A percentile compares a stretch with the other conserved stretches of the same genome.
Evolutionary conservation across 352 stramenopile species (phyloP).

Genomic region (Halophytophthora batemanensis): DNA sequence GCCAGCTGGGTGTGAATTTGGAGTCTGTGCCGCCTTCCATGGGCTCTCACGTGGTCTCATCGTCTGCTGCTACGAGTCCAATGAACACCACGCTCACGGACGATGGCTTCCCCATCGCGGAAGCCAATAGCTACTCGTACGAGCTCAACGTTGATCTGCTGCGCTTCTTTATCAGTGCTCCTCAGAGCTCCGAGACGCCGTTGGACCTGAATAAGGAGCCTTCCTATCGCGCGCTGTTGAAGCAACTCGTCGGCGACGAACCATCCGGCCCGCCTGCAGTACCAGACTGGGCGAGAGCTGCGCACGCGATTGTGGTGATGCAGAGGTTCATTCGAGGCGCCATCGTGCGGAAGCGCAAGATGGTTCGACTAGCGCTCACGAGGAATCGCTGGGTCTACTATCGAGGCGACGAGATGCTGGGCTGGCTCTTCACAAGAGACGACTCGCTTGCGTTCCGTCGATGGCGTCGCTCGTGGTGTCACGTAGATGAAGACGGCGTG

Average conservation of each 20-base stretch:
- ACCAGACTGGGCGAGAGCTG: slow-evolving; percentile 68
- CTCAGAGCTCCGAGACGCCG: slow-evolving; percentile 26
- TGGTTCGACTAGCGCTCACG: slow-evolving; percentile 53
- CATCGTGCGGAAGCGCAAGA: slow-evolving; percentile 61
- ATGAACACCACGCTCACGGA: slow-evolving; percentile 29
- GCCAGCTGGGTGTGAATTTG: slow-evolving; percentile 20
- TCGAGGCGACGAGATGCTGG: slow-evolving; percentile 63
- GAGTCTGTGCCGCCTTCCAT: slow-evolving; percentile 12
- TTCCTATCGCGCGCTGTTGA: slow-evolving; percentile 71
- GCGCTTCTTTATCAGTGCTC: slow-evolving; percentile 67
- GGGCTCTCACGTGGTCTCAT: slow-evolving; percentile 25
- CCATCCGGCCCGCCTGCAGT: slow-evolving; percentile 31
- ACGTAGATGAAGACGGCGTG: slow-evolving; percentile 62
- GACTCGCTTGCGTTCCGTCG: slow-evolving; percentile 81
- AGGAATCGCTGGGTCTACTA: slow-evolving; percentile 59
- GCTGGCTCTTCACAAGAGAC: slow-evolving; percentile 82
- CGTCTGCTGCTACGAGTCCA: slow-evolving; percentile 33
- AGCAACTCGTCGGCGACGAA: slow-evolving; percentile 74
- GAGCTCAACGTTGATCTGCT: slow-evolving; percentile 71
- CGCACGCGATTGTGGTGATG: slow-evolving; percentile 73
- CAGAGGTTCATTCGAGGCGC: slow-evolving; percentile 79
- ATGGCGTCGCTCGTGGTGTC: slow-evolving; percentile 82
- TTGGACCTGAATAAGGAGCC: slow-evolving; percentile 35
- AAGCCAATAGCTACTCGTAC: slow-evolving; percentile 60
- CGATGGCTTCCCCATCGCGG: slow-evolving; percentile 8